phyloP scores from a whole-genome alignment of 345 rosid species.

The Acer yangbiense region DNA sequence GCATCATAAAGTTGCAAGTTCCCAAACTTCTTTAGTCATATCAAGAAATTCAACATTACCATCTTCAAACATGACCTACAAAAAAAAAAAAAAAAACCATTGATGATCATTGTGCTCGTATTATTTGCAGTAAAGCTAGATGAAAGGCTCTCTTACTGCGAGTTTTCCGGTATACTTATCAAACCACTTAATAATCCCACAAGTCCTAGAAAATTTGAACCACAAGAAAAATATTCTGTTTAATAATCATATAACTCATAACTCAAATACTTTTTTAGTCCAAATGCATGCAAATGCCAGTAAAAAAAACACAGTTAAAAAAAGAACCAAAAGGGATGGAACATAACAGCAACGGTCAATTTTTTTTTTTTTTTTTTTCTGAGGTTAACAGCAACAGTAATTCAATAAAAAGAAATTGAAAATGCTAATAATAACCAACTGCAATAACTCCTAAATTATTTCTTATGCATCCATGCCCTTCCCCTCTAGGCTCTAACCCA shows the following conservation, averaged over 20 bases:
- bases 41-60: slow-evolving; percentile 59
- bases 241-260: not conserved
- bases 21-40: slow-evolving; percentile 76
- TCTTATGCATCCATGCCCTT: not conserved
- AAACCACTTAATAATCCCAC: slow-evolving; percentile 65
- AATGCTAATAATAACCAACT: not conserved
- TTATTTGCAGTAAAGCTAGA: slow-evolving; percentile 3
- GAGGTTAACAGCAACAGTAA: too few relatives aligned
- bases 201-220: slow-evolving; percentile 45
- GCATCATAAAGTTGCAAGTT: slow-evolving; percentile 42
- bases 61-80: slow-evolving; percentile 80
- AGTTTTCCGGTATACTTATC: slow-evolving; percentile 65
- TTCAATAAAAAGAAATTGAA: not conserved
- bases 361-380: too few relatives aligned
- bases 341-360: not conserved
- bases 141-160: slow-evolving; percentile 43
- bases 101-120: slow-evolving; percentile 6
- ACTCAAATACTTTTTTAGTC: not conserved
- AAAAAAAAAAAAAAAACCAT: not conserved
- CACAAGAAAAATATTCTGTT: slow-evolving; percentile 1
- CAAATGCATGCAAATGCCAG: not conserved
- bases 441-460: not conserved
- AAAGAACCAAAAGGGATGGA: not conserved
- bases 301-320: not conserved
- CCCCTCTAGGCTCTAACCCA: not conserved